A percentile compares a stretch with the other conserved stretches of the same genome.
These are phyloP conservation scores for Quambalaria eucalypti DNA, from an alignment of 1,284 basidiomycete genomes.

Conservation along the genomic window DNA sequence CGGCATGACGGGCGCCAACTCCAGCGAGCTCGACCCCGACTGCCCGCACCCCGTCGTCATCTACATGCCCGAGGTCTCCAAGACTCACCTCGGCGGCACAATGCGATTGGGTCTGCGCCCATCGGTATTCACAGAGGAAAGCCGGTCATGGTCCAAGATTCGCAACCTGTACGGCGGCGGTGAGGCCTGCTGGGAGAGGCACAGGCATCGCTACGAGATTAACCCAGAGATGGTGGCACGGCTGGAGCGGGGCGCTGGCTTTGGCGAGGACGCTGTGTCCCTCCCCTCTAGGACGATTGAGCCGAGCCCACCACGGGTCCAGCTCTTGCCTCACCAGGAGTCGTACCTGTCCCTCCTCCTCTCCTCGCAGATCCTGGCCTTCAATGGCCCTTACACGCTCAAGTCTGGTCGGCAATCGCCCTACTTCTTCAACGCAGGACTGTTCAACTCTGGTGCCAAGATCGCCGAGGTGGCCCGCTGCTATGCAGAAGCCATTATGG, in stretches of 20 bases:
- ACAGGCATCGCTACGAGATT: constrained; percentile 94
- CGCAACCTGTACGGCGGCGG: constrained; percentile 77
- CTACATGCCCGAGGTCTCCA: constrained; percentile 98
- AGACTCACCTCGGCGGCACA: constrained; percentile 94
- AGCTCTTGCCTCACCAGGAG: constrained; percentile 33
- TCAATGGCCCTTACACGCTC: constrained; percentile 43
- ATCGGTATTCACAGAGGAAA: constrained; percentile 69
- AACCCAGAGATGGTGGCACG: constrained; percentile 76
- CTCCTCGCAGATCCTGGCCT: constrained; percentile 33
- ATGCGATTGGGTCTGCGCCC: constrained; percentile 94
- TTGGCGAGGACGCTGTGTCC: too few species aligned
- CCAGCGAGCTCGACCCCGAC: constrained; percentile 65
- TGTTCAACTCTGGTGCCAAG: constrained; percentile 69
- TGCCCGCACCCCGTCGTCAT: constrained; percentile 68
- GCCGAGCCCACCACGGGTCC: constrained; percentile 9
- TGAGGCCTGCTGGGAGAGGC: constrained; percentile 85
- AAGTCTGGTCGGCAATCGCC: constrained; percentile 90
- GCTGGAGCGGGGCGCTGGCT: constrained; percentile 56
- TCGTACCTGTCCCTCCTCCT: constrained; percentile 41
- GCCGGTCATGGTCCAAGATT: constrained; percentile 51
- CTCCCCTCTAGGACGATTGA: constrained; percentile 8
- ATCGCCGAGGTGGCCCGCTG: constrained; percentile 72
- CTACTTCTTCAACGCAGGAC: constrained; percentile 93
- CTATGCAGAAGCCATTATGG: constrained; percentile 69
- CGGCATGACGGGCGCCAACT: constrained; percentile 62